Evolutionary conservation across 2,329 filamentous ascomycete species (phyloP).

Genomic region (Fusarium austroafricanum): DNA sequence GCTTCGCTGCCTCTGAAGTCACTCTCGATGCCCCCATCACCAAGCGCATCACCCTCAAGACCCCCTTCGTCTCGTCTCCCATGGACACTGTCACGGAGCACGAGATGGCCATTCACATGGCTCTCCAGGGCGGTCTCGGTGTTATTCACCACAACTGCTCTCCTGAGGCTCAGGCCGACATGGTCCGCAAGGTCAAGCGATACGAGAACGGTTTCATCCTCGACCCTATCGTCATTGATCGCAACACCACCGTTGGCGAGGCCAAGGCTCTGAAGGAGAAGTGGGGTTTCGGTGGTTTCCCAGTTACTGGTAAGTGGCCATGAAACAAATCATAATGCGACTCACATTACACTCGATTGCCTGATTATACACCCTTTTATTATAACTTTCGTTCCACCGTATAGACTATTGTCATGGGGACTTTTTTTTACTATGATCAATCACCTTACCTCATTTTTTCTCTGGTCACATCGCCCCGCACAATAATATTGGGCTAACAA

Average conservation of each 20-base stretch:
- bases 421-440: conserved; percentile 52
- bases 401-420: conserved; percentile 90
- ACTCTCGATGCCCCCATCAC: conserved; percentile 90
- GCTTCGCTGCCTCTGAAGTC: conserved; percentile 93
- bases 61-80: conserved; percentile 94
- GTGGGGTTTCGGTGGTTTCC: conserved; percentile 98
- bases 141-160: conserved; percentile 99
- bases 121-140: conserved; percentile 86
- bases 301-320: conserved; percentile 87
- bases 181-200: conserved; percentile 99
- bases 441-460: conserved; percentile 30
- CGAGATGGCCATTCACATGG: conserved; percentile 99
- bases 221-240: conserved; percentile 92
- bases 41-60: conserved; percentile 95
- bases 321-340: conserved; percentile 7
- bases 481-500: conserved; percentile 38
- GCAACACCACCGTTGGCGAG: conserved; percentile 88
- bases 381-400: conserved; percentile 99
- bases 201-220: conserved; percentile 99
- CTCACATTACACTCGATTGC: conserved; percentile 49
- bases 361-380: conserved; percentile 84
- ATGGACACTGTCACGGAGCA: conserved; percentile 99
- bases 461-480: conserved; percentile 16
- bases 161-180: conserved; percentile 95
- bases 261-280: conserved; percentile 94